Conservation (phyloP, 805 yeast genomes). For the Schwanniomyces occidentalis region DNA sequence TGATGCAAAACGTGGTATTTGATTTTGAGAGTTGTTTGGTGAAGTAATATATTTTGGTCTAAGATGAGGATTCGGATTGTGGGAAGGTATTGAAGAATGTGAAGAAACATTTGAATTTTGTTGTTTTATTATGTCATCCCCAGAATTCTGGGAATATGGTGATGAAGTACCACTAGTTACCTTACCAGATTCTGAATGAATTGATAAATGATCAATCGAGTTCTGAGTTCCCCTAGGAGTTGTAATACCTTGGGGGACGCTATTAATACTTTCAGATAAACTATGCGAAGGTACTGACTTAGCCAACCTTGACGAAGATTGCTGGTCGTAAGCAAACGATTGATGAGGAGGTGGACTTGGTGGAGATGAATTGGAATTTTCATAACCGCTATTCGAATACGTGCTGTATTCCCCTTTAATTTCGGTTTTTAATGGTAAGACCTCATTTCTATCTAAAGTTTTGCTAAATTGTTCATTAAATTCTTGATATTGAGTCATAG, state of each 20-base stretch:
- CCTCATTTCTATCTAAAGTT: slow-evolving; percentile 16
- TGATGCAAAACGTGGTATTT: neutral
- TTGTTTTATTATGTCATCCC: slow-evolving; percentile 1
- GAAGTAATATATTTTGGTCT: slow-evolving; percentile 34
- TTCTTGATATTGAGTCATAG: slow-evolving; percentile 44
- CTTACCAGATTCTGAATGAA: slow-evolving; percentile 28
- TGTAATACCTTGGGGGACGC: slow-evolving; percentile 18
- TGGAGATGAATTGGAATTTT: slow-evolving; percentile 20
- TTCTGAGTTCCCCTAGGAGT: slow-evolving; percentile 11
- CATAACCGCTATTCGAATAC: slow-evolving; percentile 14
- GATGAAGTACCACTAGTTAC: slow-evolving; percentile 16
- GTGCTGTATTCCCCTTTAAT: neutral
- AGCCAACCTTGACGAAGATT: slow-evolving; percentile 5
- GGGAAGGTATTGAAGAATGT: neutral
- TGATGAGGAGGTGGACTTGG: slow-evolving; percentile 23
- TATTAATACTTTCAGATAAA: slow-evolving; percentile 13
- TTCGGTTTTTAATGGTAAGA: neutral
- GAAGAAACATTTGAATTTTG: neutral
- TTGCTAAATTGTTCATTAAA: slow-evolving; percentile 40
- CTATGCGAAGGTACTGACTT: slow-evolving; percentile 15
- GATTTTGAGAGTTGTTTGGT: slow-evolving; percentile 28
- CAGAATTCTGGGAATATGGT: slow-evolving; percentile 15
- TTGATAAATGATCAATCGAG: slow-evolving; percentile 17
- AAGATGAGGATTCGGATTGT: slow-evolving; percentile 4
- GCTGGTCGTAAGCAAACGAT: slow-evolving; percentile 1